A percentile compares a stretch with the other conserved stretches of the same genome.
Evolutionary conservation across 73 alveolate species (phyloP).

Genomic region (Symbiodinium natans): DNA sequence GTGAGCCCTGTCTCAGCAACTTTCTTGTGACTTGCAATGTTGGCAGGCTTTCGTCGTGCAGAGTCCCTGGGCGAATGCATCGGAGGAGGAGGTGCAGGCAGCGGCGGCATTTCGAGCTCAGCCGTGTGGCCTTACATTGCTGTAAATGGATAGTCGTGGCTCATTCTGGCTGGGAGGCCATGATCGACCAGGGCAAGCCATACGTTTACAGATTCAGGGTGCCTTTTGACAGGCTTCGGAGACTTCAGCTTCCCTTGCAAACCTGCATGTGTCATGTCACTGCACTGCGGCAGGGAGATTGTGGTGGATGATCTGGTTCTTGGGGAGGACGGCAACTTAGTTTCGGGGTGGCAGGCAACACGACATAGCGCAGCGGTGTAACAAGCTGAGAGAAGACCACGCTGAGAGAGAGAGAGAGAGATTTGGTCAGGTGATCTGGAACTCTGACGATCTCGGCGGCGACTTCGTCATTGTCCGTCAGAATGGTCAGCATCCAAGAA

Average conservation of each 20-base stretch:
- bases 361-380: too few species aligned
- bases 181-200: conserved; percentile 92
- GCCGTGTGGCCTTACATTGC: too few species aligned
- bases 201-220: conserved; percentile 92
- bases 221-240: conserved; percentile 59
- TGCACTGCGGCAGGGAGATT: conserved; percentile 64
- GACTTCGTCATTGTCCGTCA: conserved; percentile 93
- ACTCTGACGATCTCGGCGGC: conserved; percentile 84
- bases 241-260: not conserved
- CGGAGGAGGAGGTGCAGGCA: conserved; percentile 91
- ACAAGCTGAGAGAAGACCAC: too few species aligned
- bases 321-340: conserved; percentile 48
- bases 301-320: conserved; percentile 85
- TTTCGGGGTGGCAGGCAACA: too few species aligned
- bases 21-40: not conserved
- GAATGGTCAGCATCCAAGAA: conserved; percentile 5
- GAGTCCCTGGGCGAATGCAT: conserved; percentile 92
- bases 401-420: too few species aligned
- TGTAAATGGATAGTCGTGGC: too few species aligned
- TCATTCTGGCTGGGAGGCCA: not conserved
- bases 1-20: not conserved
- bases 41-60: conserved; percentile 70
- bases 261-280: not conserved
- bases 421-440: conserved; percentile 56
- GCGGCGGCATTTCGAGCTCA: not conserved